Evolutionary conservation across 169 alveolate species (phyloP).

Genomic region (Eimeria acervulina): DNA sequence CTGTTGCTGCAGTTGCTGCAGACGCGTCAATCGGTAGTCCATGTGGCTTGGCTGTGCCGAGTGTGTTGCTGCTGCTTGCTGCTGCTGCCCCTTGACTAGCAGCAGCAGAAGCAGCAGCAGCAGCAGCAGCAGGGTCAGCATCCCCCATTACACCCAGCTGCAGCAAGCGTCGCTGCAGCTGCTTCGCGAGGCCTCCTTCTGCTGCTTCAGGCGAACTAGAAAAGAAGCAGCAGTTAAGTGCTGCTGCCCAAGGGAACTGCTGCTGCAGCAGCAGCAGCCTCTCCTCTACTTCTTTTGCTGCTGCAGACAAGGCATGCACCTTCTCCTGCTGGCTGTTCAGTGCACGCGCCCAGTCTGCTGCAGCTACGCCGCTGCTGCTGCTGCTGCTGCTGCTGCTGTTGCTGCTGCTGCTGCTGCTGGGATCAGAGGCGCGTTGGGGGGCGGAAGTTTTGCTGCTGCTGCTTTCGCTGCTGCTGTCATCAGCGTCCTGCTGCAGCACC

Average conservation of each 20-base stretch:
- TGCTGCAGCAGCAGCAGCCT: conserved; percentile 11
- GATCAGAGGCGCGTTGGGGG: not conserved
- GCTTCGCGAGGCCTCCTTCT: not conserved
- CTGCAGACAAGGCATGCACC: not conserved
- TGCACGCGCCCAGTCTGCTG: not conserved
- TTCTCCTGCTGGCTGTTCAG: conserved; percentile 21
- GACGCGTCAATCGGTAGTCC: not conserved
- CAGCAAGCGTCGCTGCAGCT: conserved; percentile 37
- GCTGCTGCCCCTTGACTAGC: not conserved
- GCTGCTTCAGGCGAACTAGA: conserved; percentile 24
- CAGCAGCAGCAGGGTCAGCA: no score
- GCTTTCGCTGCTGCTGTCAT: conserved; percentile 19
- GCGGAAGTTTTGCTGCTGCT: conserved; percentile 1
- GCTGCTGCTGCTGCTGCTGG: not conserved
- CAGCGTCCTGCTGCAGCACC: not conserved
- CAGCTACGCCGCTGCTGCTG: not conserved
- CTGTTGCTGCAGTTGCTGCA: not conserved
- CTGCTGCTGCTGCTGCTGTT: conserved; percentile 27
- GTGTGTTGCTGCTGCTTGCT: not conserved
- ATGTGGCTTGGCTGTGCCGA: not conserved
- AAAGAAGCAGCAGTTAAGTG: conserved; percentile 30
- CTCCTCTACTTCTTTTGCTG: not conserved
- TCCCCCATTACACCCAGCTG: not conserved
- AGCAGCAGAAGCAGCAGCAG: no score
- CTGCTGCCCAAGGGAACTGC: conserved; percentile 30